phyloP scores from a whole-genome alignment of 768 basidiomycete genomes.

The Cubamyces lactineus region DNA sequence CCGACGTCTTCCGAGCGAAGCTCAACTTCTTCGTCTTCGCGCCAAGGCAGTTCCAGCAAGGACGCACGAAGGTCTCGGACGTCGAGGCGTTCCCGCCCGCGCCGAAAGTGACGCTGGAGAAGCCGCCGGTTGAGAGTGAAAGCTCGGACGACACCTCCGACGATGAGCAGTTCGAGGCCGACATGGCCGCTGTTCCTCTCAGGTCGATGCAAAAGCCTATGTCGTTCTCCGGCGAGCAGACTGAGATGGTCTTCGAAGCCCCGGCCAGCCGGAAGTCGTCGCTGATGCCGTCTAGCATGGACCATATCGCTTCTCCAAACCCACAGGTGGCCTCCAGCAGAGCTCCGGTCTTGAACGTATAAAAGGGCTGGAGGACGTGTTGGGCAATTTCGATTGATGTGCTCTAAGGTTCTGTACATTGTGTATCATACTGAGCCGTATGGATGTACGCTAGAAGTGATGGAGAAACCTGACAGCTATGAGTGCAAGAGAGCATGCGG shows the following conservation, averaged over 20 bases:
- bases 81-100: conserved; percentile 16
- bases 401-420: background rate
- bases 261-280: background rate
- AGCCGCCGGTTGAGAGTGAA: background rate
- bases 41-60: conserved; percentile 13
- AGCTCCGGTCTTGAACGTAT: background rate
- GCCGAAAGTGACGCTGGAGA: background rate
- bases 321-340: background rate
- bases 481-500: background rate
- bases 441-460: background rate
- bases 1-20: conserved; percentile 24
- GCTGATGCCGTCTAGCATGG: background rate
- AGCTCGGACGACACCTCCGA: background rate
- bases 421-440: background rate
- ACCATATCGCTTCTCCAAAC: background rate
- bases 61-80: conserved; percentile 22
- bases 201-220: background rate
- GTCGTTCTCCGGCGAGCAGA: background rate
- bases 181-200: background rate
- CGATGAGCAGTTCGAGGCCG: background rate
- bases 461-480: background rate
- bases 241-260: background rate
- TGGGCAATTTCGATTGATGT: background rate
- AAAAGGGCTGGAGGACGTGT: background rate
- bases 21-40: conserved; percentile 20